Percentiles rank a stretch among this genome's conserved stretches.
These are phyloP conservation scores for Diaporthe citri DNA, from an alignment of 2,329 filamentous ascomycete genomes.

Conservation along the genomic window DNA sequence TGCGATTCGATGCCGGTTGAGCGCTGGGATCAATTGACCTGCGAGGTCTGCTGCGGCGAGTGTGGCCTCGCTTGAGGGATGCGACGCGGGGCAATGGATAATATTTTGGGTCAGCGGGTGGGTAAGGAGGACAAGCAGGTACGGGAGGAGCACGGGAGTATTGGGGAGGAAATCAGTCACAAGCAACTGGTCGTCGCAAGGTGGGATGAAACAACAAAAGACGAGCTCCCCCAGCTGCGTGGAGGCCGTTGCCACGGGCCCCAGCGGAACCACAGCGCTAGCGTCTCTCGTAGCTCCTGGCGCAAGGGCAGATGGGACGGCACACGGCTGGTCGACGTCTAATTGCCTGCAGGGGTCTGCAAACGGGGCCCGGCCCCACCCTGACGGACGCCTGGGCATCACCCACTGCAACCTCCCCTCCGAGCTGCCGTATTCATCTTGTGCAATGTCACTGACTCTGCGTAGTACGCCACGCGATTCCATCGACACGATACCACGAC, in stretches of 20 bases:
- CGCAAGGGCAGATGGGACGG: constrained; percentile 24
- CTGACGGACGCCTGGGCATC: constrained; percentile 6
- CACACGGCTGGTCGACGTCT: background rate
- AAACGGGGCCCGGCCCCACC: constrained; percentile 11
- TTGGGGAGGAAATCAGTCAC: constrained; percentile 2
- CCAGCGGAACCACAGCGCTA: constrained; percentile 27
- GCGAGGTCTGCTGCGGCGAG: constrained; percentile 6
- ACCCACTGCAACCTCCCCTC: background rate
- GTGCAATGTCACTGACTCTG: background rate
- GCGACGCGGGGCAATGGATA: constrained; percentile 29
- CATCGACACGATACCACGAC: background rate
- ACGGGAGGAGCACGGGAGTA: background rate
- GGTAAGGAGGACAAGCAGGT: constrained; percentile 21
- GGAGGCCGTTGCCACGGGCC: constrained; percentile 27
- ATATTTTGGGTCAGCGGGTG: constrained; percentile 28
- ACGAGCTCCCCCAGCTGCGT: constrained; percentile 14
- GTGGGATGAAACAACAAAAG: constrained; percentile 33
- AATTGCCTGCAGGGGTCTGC: constrained; percentile 15
- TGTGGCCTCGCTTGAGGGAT: constrained; percentile 22
- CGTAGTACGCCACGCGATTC: background rate
- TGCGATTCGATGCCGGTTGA: background rate
- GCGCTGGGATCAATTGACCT: constrained; percentile 26
- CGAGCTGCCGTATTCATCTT: background rate
- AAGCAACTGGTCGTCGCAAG: constrained; percentile 15
- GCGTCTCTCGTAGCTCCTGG: constrained; percentile 15